phyloP scores from a whole-genome alignment of 164 flowering plant genomes.

The Magnolia changhungtana region DNA sequence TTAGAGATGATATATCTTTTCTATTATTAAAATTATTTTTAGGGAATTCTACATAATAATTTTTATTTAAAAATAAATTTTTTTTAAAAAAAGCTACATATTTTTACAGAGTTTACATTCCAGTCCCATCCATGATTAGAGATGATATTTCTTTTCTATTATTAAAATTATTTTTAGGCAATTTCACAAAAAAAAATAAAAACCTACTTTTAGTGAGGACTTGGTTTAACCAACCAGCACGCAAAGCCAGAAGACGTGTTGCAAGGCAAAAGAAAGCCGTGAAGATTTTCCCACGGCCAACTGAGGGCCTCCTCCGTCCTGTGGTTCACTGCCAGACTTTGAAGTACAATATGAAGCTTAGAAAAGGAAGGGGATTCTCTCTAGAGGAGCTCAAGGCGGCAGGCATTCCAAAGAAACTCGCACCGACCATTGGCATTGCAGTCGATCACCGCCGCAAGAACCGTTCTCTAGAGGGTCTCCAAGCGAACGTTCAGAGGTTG shows the following conservation, averaged over 20 bases:
- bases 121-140: too few relatives aligned
- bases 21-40: too few relatives aligned
- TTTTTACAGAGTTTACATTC: too few relatives aligned
- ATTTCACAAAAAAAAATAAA: too few relatives aligned
- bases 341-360: conserved; percentile 63
- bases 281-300: conserved; percentile 59
- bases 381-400: conserved; percentile 70
- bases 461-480: conserved; percentile 67
- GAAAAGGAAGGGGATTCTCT: conserved; percentile 58
- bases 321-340: conserved; percentile 54
- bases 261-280: conserved; percentile 68
- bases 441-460: conserved; percentile 77
- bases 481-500: conserved; percentile 69
- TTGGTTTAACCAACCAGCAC: conserved; percentile 85
- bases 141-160: too few relatives aligned
- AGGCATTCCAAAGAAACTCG: conserved; percentile 74
- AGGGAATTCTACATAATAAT: too few relatives aligned
- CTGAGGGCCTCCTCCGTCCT: conserved; percentile 59
- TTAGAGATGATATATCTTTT: too few relatives aligned
- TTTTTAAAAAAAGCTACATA: too few relatives aligned
- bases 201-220: too few relatives aligned
- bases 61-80: too few relatives aligned
- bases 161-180: too few relatives aligned
- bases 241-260: conserved; percentile 61
- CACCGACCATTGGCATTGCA: conserved; percentile 73